These are phyloP conservation scores for Solanum chmielewskii DNA, from an alignment of 257 asterid species.

Conservation along the genomic window DNA sequence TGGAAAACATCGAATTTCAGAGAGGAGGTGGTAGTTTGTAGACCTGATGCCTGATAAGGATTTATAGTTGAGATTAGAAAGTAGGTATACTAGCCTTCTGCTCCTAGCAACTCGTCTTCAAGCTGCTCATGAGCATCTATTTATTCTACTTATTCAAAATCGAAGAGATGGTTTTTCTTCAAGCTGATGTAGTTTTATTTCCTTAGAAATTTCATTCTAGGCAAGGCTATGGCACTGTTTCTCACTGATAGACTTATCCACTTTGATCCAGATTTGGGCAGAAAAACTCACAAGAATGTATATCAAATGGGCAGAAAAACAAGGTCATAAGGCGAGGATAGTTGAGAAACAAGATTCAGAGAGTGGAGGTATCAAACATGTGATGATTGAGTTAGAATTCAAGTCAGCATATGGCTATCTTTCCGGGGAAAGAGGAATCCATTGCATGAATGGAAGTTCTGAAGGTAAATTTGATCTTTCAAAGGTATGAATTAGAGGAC, in stretches of 20 bases:
- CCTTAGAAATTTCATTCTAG: background rate
- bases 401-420: slow-evolving; percentile 58
- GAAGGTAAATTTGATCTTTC: slow-evolving; percentile 13
- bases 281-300: slow-evolving; percentile 52
- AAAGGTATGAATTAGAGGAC: slow-evolving; percentile 30
- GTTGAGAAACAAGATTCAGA: slow-evolving; percentile 42
- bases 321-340: slow-evolving; percentile 52
- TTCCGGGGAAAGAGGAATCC: slow-evolving; percentile 71
- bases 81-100: background rate
- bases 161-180: background rate
- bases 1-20: background rate
- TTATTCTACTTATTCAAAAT: background rate
- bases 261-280: slow-evolving; percentile 48
- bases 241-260: background rate
- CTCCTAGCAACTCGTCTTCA: background rate
- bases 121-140: background rate
- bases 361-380: slow-evolving; percentile 34
- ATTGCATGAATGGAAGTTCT: slow-evolving; percentile 28
- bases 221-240: background rate
- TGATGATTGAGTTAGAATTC: slow-evolving; percentile 62
- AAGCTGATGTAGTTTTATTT: background rate
- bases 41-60: background rate
- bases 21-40: background rate
- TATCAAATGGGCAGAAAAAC: slow-evolving; percentile 74
- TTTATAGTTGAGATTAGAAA: background rate